A percentile compares a stretch with the other conserved stretches of the same genome.
Conservation (phyloP, 805 yeast genomes). For the Priceomyces haplophilus region DNA sequence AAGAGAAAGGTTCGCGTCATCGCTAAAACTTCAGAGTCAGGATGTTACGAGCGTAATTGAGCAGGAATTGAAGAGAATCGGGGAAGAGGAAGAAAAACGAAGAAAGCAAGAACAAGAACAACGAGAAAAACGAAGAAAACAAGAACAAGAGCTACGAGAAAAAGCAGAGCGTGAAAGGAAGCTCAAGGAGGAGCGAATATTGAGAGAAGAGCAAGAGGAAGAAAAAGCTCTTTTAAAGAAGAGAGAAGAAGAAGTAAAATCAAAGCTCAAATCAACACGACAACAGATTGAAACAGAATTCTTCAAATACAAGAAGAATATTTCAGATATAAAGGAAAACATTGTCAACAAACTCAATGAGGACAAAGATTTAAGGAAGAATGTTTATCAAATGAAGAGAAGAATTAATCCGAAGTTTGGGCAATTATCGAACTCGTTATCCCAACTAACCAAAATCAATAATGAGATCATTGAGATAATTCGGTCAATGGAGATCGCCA, state of each 20-base stretch:
- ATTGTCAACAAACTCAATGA: conserved; percentile 54
- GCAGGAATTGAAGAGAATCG: conserved; percentile 19
- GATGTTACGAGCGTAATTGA: conserved; percentile 9
- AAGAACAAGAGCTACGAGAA: conserved; percentile 7
- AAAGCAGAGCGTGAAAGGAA: conserved; percentile 7
- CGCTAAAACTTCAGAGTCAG: conserved; percentile 3
- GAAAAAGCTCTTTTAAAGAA: conserved; percentile 15
- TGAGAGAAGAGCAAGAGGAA: conserved; percentile 13
- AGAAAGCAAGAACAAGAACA: conserved; percentile 12
- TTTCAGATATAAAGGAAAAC: conserved; percentile 54
- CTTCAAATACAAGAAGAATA: conserved; percentile 48
- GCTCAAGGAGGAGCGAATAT: conserved; percentile 6
- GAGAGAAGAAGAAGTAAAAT: conserved; percentile 18
- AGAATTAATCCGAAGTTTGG: conserved; percentile 88
- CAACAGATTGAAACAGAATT: conserved; percentile 41
- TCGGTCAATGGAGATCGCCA: conserved; percentile 37
- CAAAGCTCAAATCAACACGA: conserved; percentile 24
- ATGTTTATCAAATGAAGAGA: conserved; percentile 61
- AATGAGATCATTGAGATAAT: conserved; percentile 52
- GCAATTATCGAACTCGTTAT: conserved; percentile 71
- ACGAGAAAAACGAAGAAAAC: not conserved
- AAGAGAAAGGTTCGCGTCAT: conserved; percentile 2
- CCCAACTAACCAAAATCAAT: conserved; percentile 55
- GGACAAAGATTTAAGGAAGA: conserved; percentile 51
- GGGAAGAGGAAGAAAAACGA: conserved; percentile 13